A percentile compares a stretch with the other conserved stretches of the same genome.
Evolutionary conservation across 208 protist genomes (phyloP).

Genomic region (Leptomonas pyrrhocoris): DNA sequence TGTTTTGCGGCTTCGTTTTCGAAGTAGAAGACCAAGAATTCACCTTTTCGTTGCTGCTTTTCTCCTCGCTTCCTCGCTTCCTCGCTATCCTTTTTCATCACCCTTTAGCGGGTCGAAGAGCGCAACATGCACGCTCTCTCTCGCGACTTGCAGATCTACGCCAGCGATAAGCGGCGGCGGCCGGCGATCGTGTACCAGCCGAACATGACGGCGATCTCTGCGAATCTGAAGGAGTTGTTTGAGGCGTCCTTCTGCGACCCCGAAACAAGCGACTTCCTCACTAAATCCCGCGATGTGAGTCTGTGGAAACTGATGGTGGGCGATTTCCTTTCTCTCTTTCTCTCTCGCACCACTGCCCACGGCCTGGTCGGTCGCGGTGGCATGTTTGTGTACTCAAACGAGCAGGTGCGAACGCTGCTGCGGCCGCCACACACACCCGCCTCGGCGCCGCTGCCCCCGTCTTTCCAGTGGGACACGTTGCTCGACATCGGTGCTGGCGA

Average conservation of each 20-base stretch:
- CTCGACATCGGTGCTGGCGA: slow-evolving; percentile 80
- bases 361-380: slow-evolving; percentile 61
- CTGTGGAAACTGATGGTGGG: slow-evolving; percentile 45
- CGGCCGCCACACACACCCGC: slow-evolving; percentile 25
- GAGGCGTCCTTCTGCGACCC: slow-evolving; percentile 47
- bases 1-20: too few species aligned
- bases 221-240: slow-evolving; percentile 42
- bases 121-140: slow-evolving; percentile 32
- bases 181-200: slow-evolving; percentile 57
- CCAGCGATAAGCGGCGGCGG: slow-evolving; percentile 38
- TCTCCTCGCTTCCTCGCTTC: not conserved
- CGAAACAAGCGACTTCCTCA: slow-evolving; percentile 63
- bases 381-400: slow-evolving; percentile 86
- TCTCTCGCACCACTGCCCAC: slow-evolving; percentile 83
- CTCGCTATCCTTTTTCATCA: not conserved
- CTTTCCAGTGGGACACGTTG: slow-evolving; percentile 23
- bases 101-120: not conserved
- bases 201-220: slow-evolving; percentile 40
- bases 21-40: too few species aligned
- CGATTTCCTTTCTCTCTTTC: slow-evolving; percentile 45
- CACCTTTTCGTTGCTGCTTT: not conserved
- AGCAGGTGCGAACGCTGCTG: slow-evolving; percentile 58
- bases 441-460: slow-evolving; percentile 13
- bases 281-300: slow-evolving; percentile 37
- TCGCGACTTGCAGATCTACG: slow-evolving; percentile 40